Percentiles rank a stretch among this genome's conserved stretches.
These are phyloP conservation scores for Pichia cactophila DNA, from an alignment of 1,139 yeast species.

Conservation along the genomic window DNA sequence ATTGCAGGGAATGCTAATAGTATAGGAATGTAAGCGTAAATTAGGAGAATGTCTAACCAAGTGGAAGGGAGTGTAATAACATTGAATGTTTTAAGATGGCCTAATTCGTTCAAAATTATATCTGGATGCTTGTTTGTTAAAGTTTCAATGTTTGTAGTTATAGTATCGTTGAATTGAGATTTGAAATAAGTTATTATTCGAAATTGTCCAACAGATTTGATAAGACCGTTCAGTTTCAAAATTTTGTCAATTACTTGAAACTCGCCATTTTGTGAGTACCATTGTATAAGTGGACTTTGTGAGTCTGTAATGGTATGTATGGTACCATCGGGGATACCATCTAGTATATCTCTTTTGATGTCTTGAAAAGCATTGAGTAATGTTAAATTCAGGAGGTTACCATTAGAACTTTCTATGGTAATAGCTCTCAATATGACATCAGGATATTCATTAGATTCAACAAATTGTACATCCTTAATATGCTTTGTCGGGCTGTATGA, in stretches of 20 bases:
- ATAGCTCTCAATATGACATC: not conserved
- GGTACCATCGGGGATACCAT: not conserved
- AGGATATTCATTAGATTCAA: not conserved
- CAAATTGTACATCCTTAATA: not conserved
- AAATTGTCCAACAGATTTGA: not conserved
- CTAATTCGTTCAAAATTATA: conserved; percentile 1
- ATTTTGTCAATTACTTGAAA: not conserved
- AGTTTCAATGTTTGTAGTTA: conserved; percentile 27
- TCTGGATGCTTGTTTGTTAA: conserved; percentile 9
- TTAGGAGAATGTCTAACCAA: conserved; percentile 18
- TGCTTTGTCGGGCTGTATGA: not conserved
- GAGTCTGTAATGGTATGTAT: not conserved
- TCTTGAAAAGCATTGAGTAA: not conserved
- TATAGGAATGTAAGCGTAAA: conserved; percentile 27
- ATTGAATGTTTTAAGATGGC: not conserved
- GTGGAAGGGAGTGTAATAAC: conserved; percentile 9
- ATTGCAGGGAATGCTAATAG: conserved; percentile 33
- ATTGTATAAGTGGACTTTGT: not conserved
- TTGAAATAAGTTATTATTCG: not conserved
- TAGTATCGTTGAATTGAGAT: conserved; percentile 4
- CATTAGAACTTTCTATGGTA: not conserved
- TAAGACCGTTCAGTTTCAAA: not conserved
- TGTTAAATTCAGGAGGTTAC: not conserved
- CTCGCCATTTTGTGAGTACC: not conserved
- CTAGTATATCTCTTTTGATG: not conserved